A percentile compares a stretch with the other conserved stretches of the same genome.
Conservation (phyloP, 306 rosid genomes). For the Trifolium pratense region DNA sequence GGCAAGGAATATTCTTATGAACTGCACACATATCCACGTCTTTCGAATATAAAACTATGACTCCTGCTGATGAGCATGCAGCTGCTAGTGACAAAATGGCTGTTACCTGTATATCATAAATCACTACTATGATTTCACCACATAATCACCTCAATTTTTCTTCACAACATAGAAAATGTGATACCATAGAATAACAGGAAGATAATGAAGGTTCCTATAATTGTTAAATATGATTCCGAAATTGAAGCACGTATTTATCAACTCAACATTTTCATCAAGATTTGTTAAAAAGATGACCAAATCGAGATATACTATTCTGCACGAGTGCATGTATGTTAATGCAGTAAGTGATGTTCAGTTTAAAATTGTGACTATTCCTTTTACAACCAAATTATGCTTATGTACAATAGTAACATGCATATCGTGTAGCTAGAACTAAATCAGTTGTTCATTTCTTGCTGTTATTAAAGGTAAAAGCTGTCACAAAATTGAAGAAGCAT, state of each 20-base stretch:
- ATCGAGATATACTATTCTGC: slow-evolving; percentile 8
- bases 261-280: slow-evolving; percentile 22
- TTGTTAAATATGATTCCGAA: not conserved
- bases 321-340: slow-evolving; percentile 8
- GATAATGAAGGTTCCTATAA: not conserved
- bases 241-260: slow-evolving; percentile 9
- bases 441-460: slow-evolving; percentile 26
- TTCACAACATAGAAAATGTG: slow-evolving; percentile 5
- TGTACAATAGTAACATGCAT: not conserved
- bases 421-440: not conserved
- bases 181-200: not conserved
- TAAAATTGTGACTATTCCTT: not conserved
- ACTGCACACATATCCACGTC: slow-evolving; percentile 60
- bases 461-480: not conserved
- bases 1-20: slow-evolving; percentile 51
- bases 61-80: slow-evolving; percentile 89
- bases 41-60: slow-evolving; percentile 59
- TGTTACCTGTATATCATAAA: slow-evolving; percentile 73
- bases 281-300: slow-evolving; percentile 16
- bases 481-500: not conserved
- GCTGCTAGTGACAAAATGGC: slow-evolving; percentile 89
- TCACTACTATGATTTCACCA: slow-evolving; percentile 14
- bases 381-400: not conserved
- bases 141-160: not conserved
- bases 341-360: slow-evolving; percentile 8